Evolutionary conservation across 371 early-diverging fungal genomes (phyloP), one percentile per base, ranked within the genome.

Genomic region (Circinella umbellata): DNA sequence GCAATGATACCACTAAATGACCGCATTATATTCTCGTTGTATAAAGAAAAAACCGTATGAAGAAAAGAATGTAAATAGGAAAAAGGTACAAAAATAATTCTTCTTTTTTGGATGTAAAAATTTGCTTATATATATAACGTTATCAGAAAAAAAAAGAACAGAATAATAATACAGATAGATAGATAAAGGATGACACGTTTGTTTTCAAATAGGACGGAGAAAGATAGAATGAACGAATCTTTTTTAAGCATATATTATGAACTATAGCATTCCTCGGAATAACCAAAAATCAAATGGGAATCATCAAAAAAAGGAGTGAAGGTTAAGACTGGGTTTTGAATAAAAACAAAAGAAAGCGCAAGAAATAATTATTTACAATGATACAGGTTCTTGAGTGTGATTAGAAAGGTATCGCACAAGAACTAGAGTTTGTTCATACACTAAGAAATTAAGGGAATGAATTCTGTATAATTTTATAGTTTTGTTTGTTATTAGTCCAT

Each of bases 381-480:
- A 73, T 48, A 69, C 73, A 46, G 54, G 62, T 59, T 73, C 73
- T 38, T 67, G 68, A 65, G 72, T 71, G 67, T 73, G 73, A 14
- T 69, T 49, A 49, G 73, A 73, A 6, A 63, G 48, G 36, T 73
- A 66, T 55, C 73, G 69, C 42, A 73, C 69, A 13, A 73, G 63
- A 11, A 65, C 51, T 48, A 75, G 63, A 15, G 71, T 71, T 62
- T 75, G 75, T n/a, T 73, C 73, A 60, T 73, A 73, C 8, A 73
- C 73, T 61, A 73, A 53, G 46, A 73, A 73, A 47, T 73, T 73
- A 17, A 73, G 68, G 9, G 73, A 73, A 61, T 73, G 73, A 14
- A 73, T 73, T n/a, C 70, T 70, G 42, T 27, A 11, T 37, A 17
- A 60, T 9, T 42, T 27, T 27, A 27, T 27, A 27, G 27, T 27